A percentile compares a stretch with the other conserved stretches of the same genome.
Evolutionary conservation across 2,329 filamentous ascomycete species (phyloP).

Genomic region (Beauveria caledonica): DNA sequence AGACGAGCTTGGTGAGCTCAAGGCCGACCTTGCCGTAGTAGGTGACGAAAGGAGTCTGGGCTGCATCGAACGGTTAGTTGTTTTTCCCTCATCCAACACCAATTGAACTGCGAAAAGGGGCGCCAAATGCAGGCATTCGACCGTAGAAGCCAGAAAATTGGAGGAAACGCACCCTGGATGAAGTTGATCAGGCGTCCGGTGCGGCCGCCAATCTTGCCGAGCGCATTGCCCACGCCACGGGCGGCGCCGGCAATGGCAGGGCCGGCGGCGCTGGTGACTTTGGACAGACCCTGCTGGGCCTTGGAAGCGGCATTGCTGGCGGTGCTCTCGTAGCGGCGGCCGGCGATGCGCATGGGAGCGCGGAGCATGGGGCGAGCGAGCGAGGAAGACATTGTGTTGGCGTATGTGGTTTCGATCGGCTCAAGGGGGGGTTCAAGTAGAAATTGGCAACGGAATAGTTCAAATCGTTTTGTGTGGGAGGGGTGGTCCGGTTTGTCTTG

Average conservation of each 20-base stretch:
- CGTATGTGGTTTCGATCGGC: conserved; percentile 8
- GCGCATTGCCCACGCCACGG: conserved; percentile 53
- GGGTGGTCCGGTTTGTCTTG: conserved; percentile 13
- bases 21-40: conserved; percentile 89
- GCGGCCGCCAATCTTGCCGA: conserved; percentile 73
- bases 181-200: conserved; percentile 72
- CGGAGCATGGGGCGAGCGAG: conserved; percentile 38
- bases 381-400: conserved; percentile 21
- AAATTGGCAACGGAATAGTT: conserved; percentile 3
- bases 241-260: conserved; percentile 68
- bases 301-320: conserved; percentile 36
- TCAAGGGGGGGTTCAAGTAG: conserved; percentile 11
- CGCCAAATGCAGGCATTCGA: neutral
- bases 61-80: conserved; percentile 35
- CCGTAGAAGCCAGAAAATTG: neutral
- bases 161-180: conserved; percentile 64
- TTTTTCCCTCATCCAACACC: neutral
- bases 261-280: conserved; percentile 72
- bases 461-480: neutral
- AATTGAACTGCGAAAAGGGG: neutral
- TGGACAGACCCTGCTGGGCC: conserved; percentile 75
- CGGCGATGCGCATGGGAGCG: conserved; percentile 37
- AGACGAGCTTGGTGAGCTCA: conserved; percentile 82
- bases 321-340: conserved; percentile 51
- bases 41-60: conserved; percentile 73